Conservation (phyloP, 257 asterid species). For the Plantago major region DNA sequence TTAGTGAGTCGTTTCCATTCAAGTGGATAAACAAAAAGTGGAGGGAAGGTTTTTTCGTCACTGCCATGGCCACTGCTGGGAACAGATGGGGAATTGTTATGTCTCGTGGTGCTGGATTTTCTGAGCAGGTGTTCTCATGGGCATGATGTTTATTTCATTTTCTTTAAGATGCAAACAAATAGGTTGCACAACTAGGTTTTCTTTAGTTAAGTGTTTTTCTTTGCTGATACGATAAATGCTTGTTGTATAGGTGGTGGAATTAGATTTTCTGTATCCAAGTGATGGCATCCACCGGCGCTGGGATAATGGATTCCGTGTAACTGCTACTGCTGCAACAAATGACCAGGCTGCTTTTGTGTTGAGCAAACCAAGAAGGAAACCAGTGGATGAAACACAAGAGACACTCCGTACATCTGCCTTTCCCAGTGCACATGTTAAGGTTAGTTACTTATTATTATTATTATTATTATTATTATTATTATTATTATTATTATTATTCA, state of each 20-base stretch:
- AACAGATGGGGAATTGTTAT: conserved; percentile 73
- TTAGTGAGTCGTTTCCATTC: conserved; percentile 79
- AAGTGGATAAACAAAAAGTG: conserved; percentile 96
- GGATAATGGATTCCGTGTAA: conserved; percentile 44
- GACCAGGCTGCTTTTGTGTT: conserved; percentile 45
- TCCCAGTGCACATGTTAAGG: conserved; percentile 43
- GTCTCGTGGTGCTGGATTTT: conserved; percentile 79
- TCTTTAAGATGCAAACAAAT: not conserved
- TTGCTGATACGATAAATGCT: not conserved
- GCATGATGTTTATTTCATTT: too few species aligned
- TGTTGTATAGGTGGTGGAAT: conserved; percentile 40
- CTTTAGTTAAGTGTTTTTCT: not conserved
- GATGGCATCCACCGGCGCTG: conserved; percentile 48
- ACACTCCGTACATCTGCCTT: conserved; percentile 46
- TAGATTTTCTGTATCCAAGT: conserved; percentile 52
- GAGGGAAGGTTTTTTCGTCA: conserved; percentile 76
- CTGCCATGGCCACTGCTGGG: conserved; percentile 87
- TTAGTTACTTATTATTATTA: not conserved
- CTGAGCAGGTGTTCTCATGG: conserved; percentile 58
- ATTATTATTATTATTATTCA: too few species aligned
- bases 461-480: too few species aligned
- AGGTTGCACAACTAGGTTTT: not conserved
- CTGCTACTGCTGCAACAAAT: conserved; percentile 44
- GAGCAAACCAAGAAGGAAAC: conserved; percentile 35
- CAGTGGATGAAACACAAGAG: conserved; percentile 46